phyloP scores from a whole-genome alignment of 306 rosid species.

The Canavalia ensiformis region DNA sequence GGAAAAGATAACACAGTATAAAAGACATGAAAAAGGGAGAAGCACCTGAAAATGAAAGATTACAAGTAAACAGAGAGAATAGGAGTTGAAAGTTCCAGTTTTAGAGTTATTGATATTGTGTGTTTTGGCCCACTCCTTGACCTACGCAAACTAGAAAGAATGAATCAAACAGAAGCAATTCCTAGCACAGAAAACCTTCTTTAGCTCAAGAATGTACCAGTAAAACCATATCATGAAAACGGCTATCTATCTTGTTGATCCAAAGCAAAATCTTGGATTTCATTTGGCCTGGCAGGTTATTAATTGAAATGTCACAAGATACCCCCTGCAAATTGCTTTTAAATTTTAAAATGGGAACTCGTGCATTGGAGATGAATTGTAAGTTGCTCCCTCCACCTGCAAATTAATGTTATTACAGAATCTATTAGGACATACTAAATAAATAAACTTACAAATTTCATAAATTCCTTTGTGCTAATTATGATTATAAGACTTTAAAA shows the following conservation, averaged over 20 bases:
- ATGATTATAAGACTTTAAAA: conserved; percentile 17
- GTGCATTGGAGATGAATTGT: conserved; percentile 67
- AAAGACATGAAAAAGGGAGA: conserved; percentile 44
- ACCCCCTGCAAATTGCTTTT: conserved; percentile 60
- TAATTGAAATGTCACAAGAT: conserved; percentile 92
- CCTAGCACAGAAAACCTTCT: conserved; percentile 33
- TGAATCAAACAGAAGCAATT: conserved; percentile 49
- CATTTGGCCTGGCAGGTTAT: conserved; percentile 81
- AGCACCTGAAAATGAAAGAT: conserved; percentile 94
- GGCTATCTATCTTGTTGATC: conserved; percentile 77
- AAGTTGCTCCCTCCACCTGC: conserved; percentile 75
- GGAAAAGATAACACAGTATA: conserved; percentile 3
- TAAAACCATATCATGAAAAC: conserved; percentile 85
- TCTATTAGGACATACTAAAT: conserved; percentile 35
- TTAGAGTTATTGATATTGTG: conserved; percentile 80
- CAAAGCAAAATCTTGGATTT: conserved; percentile 80
- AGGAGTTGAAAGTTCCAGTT: conserved; percentile 86
- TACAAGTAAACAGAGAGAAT: conserved; percentile 86
- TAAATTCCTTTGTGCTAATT: conserved; percentile 23
- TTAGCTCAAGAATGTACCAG: conserved; percentile 67
- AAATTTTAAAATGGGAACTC: conserved; percentile 87
- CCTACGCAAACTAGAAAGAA: conserved; percentile 70
- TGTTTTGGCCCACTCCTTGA: conserved; percentile 97
- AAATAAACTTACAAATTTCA: conserved; percentile 43
- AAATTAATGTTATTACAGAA: conserved; percentile 45